Evolutionary conservation across 1,139 yeast species (phyloP), one percentile per base, ranked within the genome.

Genomic region (Blastobotrys raffinosifermentans): DNA sequence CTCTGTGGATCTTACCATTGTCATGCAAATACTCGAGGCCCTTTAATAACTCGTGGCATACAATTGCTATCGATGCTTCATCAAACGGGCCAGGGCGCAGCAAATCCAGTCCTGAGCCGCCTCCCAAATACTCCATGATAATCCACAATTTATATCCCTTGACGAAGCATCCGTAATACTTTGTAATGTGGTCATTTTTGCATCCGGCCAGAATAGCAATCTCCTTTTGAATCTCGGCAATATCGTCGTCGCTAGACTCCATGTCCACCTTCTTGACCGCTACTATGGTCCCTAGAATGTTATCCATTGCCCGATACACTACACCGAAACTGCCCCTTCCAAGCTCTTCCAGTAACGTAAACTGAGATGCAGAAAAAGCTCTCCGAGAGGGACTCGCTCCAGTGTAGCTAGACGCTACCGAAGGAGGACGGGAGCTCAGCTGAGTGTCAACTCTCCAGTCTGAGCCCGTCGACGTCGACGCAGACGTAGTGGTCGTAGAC

Each of bases 311-410:
- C 34, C 80, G 67, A 61, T 80, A 86, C 1, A 86, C 96, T 1
- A 80, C 83, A 0, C 96, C 96, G 58, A 85, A 86, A 3, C 91
- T 89, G 0, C 96, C 96, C 39, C 84, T 66, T 2, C 96, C 96
- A 1, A 86, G 77, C 56, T 84, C 89, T 47, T 81, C 89, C 46
- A 72, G 72, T 3, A 86, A 71, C 34, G 75, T 66, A 47, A 75
- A 77, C 53, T 75, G 79, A 39, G 65, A 67, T 10, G 74, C 73
- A 23, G 63, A 48, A 41, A 53, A 64, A 19, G 46, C 47, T 32
- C 61, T 44, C 29, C 66, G 38, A 7, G 43, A 34, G 10, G 33
- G 19, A 5, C 42, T 30, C 4, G 34, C 25, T 11, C 19, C 34
- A 25, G 8, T n/a, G n/a, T n/a, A n/a, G n/a, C n/a, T n/a, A n/a